A percentile compares a stretch with the other conserved stretches of the same genome.
These are phyloP conservation scores for Ophiostoma perfectum DNA, from an alignment of 2,329 filamentous ascomycete genomes.

Conservation along the genomic window DNA sequence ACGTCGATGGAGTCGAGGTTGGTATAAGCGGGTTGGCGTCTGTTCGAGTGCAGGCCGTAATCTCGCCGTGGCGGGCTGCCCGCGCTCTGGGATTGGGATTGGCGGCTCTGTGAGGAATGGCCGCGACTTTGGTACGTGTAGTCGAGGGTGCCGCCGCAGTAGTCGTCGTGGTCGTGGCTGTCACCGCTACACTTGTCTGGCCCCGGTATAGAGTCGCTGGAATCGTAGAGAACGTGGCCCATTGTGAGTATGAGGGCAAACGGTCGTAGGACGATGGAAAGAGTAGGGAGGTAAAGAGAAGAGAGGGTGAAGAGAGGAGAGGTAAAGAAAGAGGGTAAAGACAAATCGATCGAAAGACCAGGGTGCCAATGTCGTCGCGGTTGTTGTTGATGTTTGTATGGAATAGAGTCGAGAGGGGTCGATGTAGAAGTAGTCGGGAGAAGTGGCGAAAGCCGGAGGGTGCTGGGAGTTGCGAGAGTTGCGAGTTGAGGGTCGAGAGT, in stretches of 20 bases:
- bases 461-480: no score
- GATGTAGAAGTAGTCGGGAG: no score
- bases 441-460: no score
- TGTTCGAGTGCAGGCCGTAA: background rate
- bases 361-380: no score
- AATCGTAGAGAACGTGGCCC: slow-evolving; percentile 6
- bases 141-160: background rate
- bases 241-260: background rate
- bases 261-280: no score
- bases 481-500: no score
- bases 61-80: background rate
- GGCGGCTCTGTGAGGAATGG: background rate
- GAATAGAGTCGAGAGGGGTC: no score
- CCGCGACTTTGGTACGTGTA: background rate
- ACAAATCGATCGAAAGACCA: no score
- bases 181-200: background rate
- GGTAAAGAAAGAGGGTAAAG: no score
- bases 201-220: background rate
- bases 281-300: background rate
- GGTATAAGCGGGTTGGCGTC: background rate
- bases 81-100: background rate
- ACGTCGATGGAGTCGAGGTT: background rate
- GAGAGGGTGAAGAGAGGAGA: no score
- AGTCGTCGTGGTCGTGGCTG: background rate
- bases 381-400: no score